phyloP scores from a whole-genome alignment of 805 yeast species.

The Candida sithepensis region DNA sequence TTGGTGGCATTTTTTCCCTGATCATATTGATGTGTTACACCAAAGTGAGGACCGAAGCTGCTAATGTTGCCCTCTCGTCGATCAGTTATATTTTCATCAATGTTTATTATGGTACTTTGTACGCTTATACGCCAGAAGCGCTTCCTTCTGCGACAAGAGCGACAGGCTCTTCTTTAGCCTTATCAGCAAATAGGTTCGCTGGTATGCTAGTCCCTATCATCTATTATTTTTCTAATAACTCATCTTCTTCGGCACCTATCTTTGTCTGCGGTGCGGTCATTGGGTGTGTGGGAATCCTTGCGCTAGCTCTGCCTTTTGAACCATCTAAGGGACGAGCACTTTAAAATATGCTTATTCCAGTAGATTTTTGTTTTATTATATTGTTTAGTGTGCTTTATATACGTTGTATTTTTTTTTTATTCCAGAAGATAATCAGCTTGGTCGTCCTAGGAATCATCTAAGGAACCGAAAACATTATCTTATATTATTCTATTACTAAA shows the following conservation, averaged over 20 bases:
- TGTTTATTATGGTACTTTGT: constrained; percentile 51
- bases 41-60: constrained; percentile 47
- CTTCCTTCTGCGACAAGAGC: constrained; percentile 46
- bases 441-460: no score
- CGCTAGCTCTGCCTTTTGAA: constrained; percentile 41
- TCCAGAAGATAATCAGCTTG: no score
- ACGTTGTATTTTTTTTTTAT: neutral
- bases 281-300: constrained; percentile 39
- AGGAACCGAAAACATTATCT: no score
- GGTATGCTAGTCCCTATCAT: constrained; percentile 53
- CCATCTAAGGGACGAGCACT: constrained; percentile 31
- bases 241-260: constrained; percentile 47
- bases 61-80: constrained; percentile 43
- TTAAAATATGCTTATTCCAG: no score
- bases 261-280: constrained; percentile 51
- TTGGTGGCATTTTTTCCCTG: constrained; percentile 48
- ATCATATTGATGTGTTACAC: constrained; percentile 54
- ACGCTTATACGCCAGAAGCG: constrained; percentile 60
- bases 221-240: constrained; percentile 39
- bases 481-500: neutral
- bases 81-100: constrained; percentile 40
- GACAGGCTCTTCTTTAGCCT: constrained; percentile 53
- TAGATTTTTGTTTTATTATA: neutral
- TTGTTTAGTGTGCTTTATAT: neutral
- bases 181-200: constrained; percentile 43